Evolutionary conservation across 805 yeast genomes (phyloP).

Genomic region (Teunomyces funiuensis): DNA sequence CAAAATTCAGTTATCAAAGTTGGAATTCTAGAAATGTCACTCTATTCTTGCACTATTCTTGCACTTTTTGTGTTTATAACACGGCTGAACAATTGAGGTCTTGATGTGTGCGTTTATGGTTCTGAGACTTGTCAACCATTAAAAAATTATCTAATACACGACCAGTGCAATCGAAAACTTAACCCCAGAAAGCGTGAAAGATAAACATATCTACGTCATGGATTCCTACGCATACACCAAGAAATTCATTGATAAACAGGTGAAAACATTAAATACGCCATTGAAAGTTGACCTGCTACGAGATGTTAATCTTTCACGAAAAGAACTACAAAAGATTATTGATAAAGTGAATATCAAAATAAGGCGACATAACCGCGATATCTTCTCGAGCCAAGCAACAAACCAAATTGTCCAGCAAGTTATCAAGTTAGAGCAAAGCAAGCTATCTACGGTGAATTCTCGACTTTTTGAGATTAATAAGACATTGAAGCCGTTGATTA

Average conservation of each 20-base stretch:
- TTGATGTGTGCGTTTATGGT: neutral
- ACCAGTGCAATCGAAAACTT: neutral
- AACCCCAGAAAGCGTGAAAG: neutral
- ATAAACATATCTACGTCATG: neutral
- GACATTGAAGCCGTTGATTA: slow-evolving; percentile 26
- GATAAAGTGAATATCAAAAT: slow-evolving; percentile 23
- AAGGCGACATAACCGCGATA: slow-evolving; percentile 26
- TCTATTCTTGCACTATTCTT: too few relatives aligned
- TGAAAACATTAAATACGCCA: slow-evolving; percentile 30
- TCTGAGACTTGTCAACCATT: neutral
- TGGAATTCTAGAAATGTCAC: too few relatives aligned
- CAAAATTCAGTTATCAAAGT: too few relatives aligned
- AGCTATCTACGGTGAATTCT: slow-evolving; percentile 28
- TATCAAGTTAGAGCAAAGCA: slow-evolving; percentile 30
- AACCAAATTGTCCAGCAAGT: slow-evolving; percentile 39
- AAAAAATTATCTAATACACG: neutral
- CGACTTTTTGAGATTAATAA: slow-evolving; percentile 20
- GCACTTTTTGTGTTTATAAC: too few relatives aligned
- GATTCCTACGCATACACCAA: slow-evolving; percentile 30
- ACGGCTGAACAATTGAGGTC: neutral
- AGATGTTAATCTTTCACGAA: slow-evolving; percentile 10
- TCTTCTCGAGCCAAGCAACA: slow-evolving; percentile 30
- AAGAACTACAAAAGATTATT: slow-evolving; percentile 19
- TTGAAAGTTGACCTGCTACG: slow-evolving; percentile 18
- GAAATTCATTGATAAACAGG: slow-evolving; percentile 32